Conservation (phyloP, 75 land plant species). For the Pseudotsuga menziesii region DNA sequence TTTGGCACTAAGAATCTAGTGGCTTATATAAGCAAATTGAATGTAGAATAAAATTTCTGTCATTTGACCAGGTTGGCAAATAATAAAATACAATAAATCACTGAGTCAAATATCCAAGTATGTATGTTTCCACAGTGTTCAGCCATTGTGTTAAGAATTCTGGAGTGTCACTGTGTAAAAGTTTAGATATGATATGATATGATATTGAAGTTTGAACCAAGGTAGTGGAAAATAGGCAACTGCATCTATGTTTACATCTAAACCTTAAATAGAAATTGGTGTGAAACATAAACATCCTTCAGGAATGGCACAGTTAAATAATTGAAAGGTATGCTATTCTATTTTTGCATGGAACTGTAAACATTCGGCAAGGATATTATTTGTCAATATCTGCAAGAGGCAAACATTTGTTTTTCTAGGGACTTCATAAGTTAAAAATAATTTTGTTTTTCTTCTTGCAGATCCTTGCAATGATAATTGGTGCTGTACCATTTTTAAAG, state of each 20-base stretch:
- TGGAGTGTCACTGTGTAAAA: too few relatives aligned
- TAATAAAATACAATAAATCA: neutral
- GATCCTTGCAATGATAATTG: constrained; percentile 63
- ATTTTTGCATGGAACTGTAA: too few relatives aligned
- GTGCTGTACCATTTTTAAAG: constrained; percentile 60
- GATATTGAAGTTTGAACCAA: neutral
- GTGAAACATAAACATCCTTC: neutral
- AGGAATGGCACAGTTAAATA: neutral
- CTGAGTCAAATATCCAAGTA: too few relatives aligned
- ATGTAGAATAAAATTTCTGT: neutral
- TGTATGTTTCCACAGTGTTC: too few relatives aligned
- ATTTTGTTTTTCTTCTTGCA: constrained; percentile 15
- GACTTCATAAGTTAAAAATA: neutral
- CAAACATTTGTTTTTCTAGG: neutral
- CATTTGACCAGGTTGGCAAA: neutral
- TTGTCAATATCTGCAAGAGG: neutral
- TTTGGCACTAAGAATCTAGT: neutral
- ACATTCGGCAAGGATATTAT: too few relatives aligned
- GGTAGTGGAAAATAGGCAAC: neutral
- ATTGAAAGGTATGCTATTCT: too few relatives aligned
- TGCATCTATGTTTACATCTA: neutral
- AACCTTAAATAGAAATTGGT: neutral
- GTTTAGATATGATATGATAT: too few relatives aligned
- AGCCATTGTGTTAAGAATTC: too few relatives aligned
- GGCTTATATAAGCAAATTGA: neutral